Evolutionary conservation across 495 filamentous ascomycete species (phyloP).

Genomic region (Darksidea phi): DNA sequence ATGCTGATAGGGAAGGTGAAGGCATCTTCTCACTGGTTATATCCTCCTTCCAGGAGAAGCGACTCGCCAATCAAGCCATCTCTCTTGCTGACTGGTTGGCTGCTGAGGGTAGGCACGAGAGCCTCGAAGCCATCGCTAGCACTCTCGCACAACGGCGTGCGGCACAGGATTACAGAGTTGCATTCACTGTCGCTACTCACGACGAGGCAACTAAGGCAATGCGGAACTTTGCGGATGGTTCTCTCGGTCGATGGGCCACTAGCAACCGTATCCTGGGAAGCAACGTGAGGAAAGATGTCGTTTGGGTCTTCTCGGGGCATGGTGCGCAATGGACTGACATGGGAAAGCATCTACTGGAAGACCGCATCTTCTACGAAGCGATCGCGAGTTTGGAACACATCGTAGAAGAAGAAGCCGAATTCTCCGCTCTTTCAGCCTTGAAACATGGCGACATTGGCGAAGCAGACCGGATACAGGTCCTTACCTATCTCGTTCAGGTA

Average conservation of each 20-base stretch:
- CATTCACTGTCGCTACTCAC: conserved; percentile 31
- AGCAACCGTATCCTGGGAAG: conserved; percentile 31
- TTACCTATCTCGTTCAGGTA: conserved; percentile 44
- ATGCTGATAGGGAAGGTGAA: neutral
- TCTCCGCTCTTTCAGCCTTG: conserved; percentile 42
- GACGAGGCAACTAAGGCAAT: conserved; percentile 33
- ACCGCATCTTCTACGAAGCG: conserved; percentile 14
- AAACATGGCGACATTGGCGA: conserved; percentile 35
- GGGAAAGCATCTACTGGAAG: conserved; percentile 27
- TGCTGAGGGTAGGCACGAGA: conserved; percentile 16
- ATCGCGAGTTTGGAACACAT: conserved; percentile 28
- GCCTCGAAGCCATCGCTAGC: conserved; percentile 26
- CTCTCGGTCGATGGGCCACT: conserved; percentile 26
- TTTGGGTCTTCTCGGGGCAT: conserved; percentile 34
- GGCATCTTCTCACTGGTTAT: conserved; percentile 32
- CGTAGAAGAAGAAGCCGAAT: conserved; percentile 36
- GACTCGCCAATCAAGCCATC: conserved; percentile 32
- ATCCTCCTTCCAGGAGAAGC: conserved; percentile 43
- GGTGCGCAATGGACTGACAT: conserved; percentile 36
- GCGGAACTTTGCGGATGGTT: conserved; percentile 26
- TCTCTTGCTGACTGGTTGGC: conserved; percentile 18
- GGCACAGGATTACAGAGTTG: conserved; percentile 40
- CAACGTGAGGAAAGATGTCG: conserved; percentile 14
- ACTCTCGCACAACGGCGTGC: conserved; percentile 39
- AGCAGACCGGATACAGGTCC: conserved; percentile 40